phyloP scores from a whole-genome alignment of 768 basidiomycete species.

The Pleurotus ostreatus region DNA sequence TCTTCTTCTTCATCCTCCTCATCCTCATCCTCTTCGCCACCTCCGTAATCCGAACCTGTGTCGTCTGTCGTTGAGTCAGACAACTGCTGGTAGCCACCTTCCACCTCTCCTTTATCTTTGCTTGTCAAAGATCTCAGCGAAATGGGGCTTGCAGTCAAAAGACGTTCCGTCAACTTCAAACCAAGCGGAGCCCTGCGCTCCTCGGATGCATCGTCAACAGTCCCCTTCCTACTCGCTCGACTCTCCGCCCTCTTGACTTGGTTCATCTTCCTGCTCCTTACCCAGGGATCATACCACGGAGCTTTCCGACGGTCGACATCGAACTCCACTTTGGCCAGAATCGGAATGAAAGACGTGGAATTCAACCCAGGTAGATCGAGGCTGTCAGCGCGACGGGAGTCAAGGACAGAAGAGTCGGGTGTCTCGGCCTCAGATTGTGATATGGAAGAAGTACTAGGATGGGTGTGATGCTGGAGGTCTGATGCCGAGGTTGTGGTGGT shows the following conservation, averaged over 20 bases:
- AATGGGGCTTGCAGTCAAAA: slow-evolving; percentile 34
- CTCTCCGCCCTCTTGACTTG: slow-evolving; percentile 56
- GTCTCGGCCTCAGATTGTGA: slow-evolving; percentile 44
- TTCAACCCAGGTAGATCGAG: slow-evolving; percentile 65
- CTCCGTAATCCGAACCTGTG: slow-evolving; percentile 21
- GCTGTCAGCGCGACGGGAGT: slow-evolving; percentile 38
- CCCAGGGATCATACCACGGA: slow-evolving; percentile 84
- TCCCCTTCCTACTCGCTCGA: slow-evolving; percentile 23
- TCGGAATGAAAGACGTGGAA: slow-evolving; percentile 66
- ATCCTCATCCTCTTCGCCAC: slow-evolving; percentile 30
- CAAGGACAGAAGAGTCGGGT: slow-evolving; percentile 46
- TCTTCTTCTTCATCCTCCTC: slow-evolving; percentile 34
- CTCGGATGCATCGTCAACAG: slow-evolving; percentile 8
- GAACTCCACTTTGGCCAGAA: slow-evolving; percentile 93
- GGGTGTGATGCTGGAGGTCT: slow-evolving; percentile 41
- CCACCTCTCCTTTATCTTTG: slow-evolving; percentile 17
- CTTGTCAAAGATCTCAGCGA: slow-evolving; percentile 8
- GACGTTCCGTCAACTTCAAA: slow-evolving; percentile 46
- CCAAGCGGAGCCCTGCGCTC: slow-evolving; percentile 37
- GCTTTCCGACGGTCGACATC: slow-evolving; percentile 83
- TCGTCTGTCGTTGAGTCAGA: slow-evolving; percentile 19
- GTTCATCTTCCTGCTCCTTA: slow-evolving; percentile 58
- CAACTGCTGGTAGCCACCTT: slow-evolving; percentile 31
- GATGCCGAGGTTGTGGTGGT: slow-evolving; percentile 46
- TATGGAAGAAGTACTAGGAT: slow-evolving; percentile 46